Conservation (phyloP, 176 grass and related monocot genomes). For the Puccinellia tenuiflora region DNA sequence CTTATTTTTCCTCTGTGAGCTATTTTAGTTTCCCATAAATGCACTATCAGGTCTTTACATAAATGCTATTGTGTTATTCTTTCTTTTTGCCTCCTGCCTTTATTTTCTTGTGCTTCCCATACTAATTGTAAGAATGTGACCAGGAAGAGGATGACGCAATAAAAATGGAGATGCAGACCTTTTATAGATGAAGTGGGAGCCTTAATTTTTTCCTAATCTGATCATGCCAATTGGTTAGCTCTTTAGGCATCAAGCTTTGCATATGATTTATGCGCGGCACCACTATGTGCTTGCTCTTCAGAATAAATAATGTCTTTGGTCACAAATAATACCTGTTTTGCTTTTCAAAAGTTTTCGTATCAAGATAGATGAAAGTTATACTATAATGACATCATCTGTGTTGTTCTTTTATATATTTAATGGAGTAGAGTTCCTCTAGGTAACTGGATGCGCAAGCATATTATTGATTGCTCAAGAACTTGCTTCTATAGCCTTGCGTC, state of each 20-base stretch:
- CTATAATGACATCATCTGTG: background rate
- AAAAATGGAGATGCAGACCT: too few species aligned
- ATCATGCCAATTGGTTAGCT: background rate
- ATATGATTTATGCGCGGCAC: background rate
- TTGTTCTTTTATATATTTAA: background rate
- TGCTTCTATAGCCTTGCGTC: background rate
- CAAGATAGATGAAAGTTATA: background rate
- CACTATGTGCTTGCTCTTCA: background rate
- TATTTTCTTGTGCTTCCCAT: too few species aligned
- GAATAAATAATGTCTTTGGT: background rate
- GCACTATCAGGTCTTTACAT: too few species aligned
- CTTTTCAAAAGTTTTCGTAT: background rate
- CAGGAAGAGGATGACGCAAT: too few species aligned
- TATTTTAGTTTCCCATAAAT: too few species aligned
- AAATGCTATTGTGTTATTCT: too few species aligned
- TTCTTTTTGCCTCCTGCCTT: too few species aligned
- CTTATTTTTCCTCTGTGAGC: too few species aligned
- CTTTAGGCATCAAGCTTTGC: background rate
- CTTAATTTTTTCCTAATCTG: too few species aligned
- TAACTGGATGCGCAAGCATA: background rate
- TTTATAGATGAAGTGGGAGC: too few species aligned
- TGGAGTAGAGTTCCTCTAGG: background rate
- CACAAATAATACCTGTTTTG: background rate
- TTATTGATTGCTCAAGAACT: background rate
- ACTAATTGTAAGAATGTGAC: too few species aligned